phyloP scores from a whole-genome alignment of 208 protist genomes.

The Angomonas ambiguus region DNA sequence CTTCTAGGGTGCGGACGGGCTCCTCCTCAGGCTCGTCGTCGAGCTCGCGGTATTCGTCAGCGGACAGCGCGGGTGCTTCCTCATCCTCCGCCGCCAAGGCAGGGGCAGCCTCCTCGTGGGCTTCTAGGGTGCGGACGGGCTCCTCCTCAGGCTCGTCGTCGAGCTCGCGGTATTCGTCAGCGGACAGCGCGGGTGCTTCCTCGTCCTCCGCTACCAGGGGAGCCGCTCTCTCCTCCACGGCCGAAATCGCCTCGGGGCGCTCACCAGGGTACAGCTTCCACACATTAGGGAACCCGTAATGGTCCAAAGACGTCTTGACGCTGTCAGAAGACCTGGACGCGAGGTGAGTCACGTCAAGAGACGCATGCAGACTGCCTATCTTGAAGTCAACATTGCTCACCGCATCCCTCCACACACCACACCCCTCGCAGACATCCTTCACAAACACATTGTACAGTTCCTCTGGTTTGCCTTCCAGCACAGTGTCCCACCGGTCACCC shows the following conservation, averaged over 20 bases:
- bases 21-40: neutral
- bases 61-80: too few species aligned
- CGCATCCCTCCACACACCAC: conserved; percentile 23
- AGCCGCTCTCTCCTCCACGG: neutral
- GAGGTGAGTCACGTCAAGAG: conserved; percentile 68
- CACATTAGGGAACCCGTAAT: conserved; percentile 46
- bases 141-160: too few species aligned
- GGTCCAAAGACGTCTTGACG: conserved; percentile 43
- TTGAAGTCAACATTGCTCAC: conserved; percentile 77
- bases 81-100: too few species aligned
- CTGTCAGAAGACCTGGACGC: conserved; percentile 69
- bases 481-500: conserved; percentile 2
- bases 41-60: too few species aligned
- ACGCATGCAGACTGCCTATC: neutral
- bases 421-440: conserved; percentile 59
- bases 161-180: neutral
- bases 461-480: conserved; percentile 10
- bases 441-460: conserved; percentile 62
- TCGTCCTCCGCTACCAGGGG: neutral
- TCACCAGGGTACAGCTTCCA: conserved; percentile 51
- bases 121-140: too few species aligned
- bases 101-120: too few species aligned
- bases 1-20: neutral
- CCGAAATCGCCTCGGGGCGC: conserved; percentile 28
- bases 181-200: neutral